Percentiles rank a stretch among this genome's conserved stretches.
phyloP scores from a whole-genome alignment of 192 early-diverging fungal species.

The Coemansia sp. region DNA sequence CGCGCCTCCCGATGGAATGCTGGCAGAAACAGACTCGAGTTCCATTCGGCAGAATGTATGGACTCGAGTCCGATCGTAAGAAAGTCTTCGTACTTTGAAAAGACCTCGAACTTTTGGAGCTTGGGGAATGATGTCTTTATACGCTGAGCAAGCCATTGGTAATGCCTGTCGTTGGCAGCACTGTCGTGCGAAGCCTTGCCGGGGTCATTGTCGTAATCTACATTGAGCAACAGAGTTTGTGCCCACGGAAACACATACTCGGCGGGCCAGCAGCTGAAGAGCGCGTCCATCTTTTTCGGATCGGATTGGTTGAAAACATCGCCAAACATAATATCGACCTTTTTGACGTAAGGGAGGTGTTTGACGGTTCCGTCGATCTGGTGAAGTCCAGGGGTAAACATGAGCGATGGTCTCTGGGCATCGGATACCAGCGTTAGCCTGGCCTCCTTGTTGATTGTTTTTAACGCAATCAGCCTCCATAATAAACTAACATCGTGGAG shows the following conservation, averaged over 20 bases:
- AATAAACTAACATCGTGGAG: background rate
- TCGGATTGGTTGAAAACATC: background rate
- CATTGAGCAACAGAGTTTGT: background rate
- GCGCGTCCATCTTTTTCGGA: background rate
- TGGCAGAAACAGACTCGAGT: background rate
- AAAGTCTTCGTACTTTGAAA: background rate
- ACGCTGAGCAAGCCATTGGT: background rate
- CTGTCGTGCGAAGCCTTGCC: background rate
- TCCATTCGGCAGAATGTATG: background rate
- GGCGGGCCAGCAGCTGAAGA: background rate
- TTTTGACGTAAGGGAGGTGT: background rate
- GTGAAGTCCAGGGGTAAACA: background rate
- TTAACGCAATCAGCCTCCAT: no score
- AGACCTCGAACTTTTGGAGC: background rate
- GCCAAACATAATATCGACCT: background rate
- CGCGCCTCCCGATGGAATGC: background rate
- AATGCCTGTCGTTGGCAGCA: background rate
- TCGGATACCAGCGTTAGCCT: background rate
- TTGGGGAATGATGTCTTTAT: background rate
- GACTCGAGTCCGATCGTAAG: background rate
- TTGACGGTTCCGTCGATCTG: background rate
- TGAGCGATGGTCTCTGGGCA: background rate
- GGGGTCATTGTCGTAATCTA: background rate
- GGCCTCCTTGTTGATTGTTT: background rate
- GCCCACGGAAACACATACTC: background rate